Percentiles rank a stretch among this genome's conserved stretches.
phyloP scores from a whole-genome alignment of 495 filamentous ascomycete genomes.

The Podospora pseudoanserina region DNA sequence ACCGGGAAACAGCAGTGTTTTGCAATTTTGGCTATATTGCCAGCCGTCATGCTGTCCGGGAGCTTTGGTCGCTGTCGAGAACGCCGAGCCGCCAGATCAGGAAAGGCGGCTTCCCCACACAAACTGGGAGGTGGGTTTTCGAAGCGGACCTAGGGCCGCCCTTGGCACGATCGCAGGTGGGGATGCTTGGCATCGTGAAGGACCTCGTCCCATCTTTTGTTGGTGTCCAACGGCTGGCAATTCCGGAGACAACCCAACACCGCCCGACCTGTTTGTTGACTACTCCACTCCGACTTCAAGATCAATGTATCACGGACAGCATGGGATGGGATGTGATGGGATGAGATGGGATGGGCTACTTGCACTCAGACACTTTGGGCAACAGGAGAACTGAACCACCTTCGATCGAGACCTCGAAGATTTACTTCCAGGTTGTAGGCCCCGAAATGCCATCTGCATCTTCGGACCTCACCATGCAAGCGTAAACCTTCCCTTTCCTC shows the following conservation, averaged over 20 bases:
- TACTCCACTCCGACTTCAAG: neutral
- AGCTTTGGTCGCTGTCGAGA: neutral
- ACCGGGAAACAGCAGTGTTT: constrained; percentile 6
- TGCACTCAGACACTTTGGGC: too few relatives aligned
- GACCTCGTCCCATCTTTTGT: neutral
- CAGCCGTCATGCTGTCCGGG: neutral
- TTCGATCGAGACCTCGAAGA: too few relatives aligned
- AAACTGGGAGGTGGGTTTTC: neutral
- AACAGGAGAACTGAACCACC: too few relatives aligned
- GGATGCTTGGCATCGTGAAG: neutral
- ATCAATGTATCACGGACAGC: neutral
- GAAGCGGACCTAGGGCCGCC: neutral
- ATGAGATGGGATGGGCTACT: too few relatives aligned
- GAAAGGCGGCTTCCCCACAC: neutral
- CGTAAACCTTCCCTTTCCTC: neutral
- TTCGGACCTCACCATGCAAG: neutral
- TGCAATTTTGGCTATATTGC: constrained; percentile 10
- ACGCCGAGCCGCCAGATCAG: neutral
- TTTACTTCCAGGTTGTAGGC: neutral
- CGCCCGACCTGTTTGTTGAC: neutral
- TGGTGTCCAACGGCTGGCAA: neutral
- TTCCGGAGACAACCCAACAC: neutral
- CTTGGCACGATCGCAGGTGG: constrained; percentile 2
- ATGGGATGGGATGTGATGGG: neutral
- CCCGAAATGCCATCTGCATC: neutral